Base-by-base conservation (phyloP, 495 filamentous ascomycete genomes). In the Penicillium crystallinum region DNA sequence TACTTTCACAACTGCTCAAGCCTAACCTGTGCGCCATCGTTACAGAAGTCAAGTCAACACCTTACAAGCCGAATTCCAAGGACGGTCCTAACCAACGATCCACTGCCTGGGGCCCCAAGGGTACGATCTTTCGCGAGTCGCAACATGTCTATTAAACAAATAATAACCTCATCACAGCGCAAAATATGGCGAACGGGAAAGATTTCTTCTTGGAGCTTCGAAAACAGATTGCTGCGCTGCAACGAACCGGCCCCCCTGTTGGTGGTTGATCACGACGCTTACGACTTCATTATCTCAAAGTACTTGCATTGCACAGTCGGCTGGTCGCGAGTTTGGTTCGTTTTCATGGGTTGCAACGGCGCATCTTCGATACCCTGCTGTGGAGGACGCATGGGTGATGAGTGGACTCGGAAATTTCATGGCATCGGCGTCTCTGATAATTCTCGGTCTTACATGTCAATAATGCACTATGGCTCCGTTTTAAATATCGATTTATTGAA, bases 171-270 rank as follows among this genome's bases (percentile, higher is more conserved):
- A 0, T 0, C 49, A 31, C 56, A 81, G 78, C 76, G 22, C 78
- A 79, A 48, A 67, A 64, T 5, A 81, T 80, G 78, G 73, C 69
- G 7, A 79, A 70, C 49, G 76, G 77, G 9, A 79, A 77, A 60
- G 77, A 81, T 39, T 80, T 81, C 59, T 79, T 76, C 50, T 56
- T 77, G 46, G 78, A 80, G 52, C 69, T 81, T 15, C 70, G 76
- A 6, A 80, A 79, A 58, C 76, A 79, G 49, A 57, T 80, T 4
- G 67, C 75, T 9, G 42, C 65, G 9, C 48, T 79, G 34, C 75
- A 71, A 39, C 69, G 75, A 42, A 59, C 66, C 31, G 70, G 60
- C 5, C 66, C 60, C 56, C 66, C 70, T 18, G 64, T 75, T 18
- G 76, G 76, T 29, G 74, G 75, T 46, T 78, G 62, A 75, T 49